Evolutionary conservation across 176 grass and related monocot genomes (phyloP).

Genomic region (Olyra latifolia): DNA sequence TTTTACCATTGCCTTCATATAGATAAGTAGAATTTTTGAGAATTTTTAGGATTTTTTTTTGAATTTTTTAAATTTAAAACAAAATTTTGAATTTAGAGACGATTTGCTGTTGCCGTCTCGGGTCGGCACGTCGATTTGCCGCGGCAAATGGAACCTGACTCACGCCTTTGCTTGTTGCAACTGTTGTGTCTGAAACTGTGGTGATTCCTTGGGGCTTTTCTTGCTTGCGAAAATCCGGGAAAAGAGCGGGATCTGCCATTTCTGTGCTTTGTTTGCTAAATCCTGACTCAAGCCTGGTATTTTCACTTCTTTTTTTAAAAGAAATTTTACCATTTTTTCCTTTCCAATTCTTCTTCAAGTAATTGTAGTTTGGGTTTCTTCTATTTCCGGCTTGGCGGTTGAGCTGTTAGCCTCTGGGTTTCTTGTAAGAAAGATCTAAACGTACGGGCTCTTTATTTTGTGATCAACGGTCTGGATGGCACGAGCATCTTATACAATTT

Average conservation of each 20-base stretch:
- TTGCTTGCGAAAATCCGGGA: constrained; percentile 10
- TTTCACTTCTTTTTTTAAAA: constrained; percentile 25
- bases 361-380: constrained; percentile 11
- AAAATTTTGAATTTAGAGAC: no score
- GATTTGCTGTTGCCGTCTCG: no score
- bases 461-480: no score
- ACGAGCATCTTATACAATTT: no score
- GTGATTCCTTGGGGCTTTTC: constrained; percentile 17
- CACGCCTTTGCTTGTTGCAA: constrained; percentile 23
- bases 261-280: constrained; percentile 18
- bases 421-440: constrained; percentile 37
- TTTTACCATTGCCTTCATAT: no score
- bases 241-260: constrained; percentile 46
- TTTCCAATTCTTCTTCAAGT: constrained; percentile 18
- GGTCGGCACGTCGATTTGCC: no score
- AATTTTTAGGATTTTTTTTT: no score
- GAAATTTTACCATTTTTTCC: constrained; percentile 33
- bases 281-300: constrained; percentile 12
- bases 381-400: constrained; percentile 16
- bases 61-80: no score
- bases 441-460: no score
- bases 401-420: constrained; percentile 39
- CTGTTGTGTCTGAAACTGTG: constrained; percentile 22
- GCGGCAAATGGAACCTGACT: no score
- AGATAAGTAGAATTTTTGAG: no score